Evolutionary conservation across 257 asterid genomes (phyloP).

Genomic region (Jacaranda copaia): DNA sequence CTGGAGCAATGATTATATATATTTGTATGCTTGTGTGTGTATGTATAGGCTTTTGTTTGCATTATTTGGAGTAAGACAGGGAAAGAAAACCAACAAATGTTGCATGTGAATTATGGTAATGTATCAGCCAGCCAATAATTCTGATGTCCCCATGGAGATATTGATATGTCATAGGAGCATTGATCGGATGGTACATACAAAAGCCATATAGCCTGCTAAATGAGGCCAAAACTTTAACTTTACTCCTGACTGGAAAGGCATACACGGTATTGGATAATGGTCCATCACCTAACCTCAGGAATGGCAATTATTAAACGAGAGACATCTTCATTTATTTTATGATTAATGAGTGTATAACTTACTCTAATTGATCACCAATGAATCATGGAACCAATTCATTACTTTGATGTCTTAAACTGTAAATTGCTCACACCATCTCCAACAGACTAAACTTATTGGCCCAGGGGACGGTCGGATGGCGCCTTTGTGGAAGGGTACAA

Average conservation of each 20-base stretch:
- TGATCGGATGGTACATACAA: conserved; percentile 1
- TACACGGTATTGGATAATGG: background rate
- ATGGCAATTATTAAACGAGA: background rate
- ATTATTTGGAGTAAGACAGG: background rate
- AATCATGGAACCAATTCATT: conserved; percentile 22
- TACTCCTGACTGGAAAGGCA: conserved; percentile 7
- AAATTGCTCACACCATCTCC: background rate
- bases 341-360: conserved; percentile 1
- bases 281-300: background rate
- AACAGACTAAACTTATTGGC: background rate
- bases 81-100: background rate
- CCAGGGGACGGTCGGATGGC: background rate
- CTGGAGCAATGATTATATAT: no score
- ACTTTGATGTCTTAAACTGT: background rate
- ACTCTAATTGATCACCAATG: background rate
- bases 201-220: background rate
- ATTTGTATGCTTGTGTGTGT: background rate
- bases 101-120: conserved; percentile 2
- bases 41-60: background rate
- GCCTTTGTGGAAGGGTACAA: background rate
- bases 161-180: background rate
- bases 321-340: conserved; percentile 4
- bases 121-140: background rate
- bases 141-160: background rate
- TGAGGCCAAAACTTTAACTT: conserved; percentile 29